A percentile compares a stretch with the other conserved stretches of the same genome.
These are phyloP conservation scores for Peronosclerospora sorghi DNA, from an alignment of 352 stramenopile genomes.

Conservation along the genomic window DNA sequence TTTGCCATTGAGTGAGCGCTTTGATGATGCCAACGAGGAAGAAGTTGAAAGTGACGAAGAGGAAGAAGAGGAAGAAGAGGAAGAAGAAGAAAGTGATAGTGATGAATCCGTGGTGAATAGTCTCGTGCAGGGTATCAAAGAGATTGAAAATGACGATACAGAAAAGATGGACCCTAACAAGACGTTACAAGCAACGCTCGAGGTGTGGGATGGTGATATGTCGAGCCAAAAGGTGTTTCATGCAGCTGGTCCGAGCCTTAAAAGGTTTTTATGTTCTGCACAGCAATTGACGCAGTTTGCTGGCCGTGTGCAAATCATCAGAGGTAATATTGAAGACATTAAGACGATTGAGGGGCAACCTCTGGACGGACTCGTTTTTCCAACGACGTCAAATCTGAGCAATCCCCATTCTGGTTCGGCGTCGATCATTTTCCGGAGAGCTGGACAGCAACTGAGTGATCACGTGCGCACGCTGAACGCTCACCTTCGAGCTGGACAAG, in stretches of 20 bases:
- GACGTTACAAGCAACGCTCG: neutral
- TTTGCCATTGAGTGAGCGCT: slow-evolving; percentile 10
- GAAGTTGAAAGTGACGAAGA: slow-evolving; percentile 11
- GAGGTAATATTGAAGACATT: slow-evolving; percentile 34
- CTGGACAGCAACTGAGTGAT: slow-evolving; percentile 11
- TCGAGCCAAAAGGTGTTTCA: slow-evolving; percentile 16
- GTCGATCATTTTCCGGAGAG: slow-evolving; percentile 20
- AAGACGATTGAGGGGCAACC: slow-evolving; percentile 6
- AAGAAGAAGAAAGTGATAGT: slow-evolving; percentile 1
- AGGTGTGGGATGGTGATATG: slow-evolving; percentile 8
- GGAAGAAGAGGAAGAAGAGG: slow-evolving; percentile 6
- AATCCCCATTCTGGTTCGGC: slow-evolving; percentile 23
- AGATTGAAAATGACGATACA: slow-evolving; percentile 7
- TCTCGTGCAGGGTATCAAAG: slow-evolving; percentile 14
- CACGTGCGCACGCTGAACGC: slow-evolving; percentile 14
- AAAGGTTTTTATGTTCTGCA: slow-evolving; percentile 22
- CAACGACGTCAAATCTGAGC: slow-evolving; percentile 11
- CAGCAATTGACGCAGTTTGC: slow-evolving; percentile 32
- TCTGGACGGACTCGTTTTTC: slow-evolving; percentile 29
- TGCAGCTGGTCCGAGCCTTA: slow-evolving; percentile 14
- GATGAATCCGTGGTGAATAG: neutral
- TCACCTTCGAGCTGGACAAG: slow-evolving; percentile 19
- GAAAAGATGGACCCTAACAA: slow-evolving; percentile 15
- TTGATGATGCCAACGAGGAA: slow-evolving; percentile 9
- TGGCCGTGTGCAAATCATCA: slow-evolving; percentile 20